Evolutionary conservation across 176 grass and related monocot species (phyloP).

Genomic region (Puya raimondii): DNA sequence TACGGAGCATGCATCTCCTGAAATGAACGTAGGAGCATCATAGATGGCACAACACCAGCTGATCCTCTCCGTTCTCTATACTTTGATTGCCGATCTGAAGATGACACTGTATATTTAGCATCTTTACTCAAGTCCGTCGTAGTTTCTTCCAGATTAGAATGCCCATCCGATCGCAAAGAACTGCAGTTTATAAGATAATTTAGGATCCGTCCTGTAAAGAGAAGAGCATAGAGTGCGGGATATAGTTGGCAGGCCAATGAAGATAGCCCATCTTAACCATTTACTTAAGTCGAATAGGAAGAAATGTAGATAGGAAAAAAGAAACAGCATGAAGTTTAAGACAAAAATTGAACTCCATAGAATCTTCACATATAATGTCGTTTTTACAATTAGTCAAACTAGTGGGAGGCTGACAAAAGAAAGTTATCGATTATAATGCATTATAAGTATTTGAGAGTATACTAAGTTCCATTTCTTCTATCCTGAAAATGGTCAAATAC

Average conservation of each 20-base stretch:
- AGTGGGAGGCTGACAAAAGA: too few relatives aligned
- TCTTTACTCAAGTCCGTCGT: constrained; percentile 10
- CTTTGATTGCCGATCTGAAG: not conserved
- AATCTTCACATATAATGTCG: too few relatives aligned
- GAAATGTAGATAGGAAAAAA: too few relatives aligned
- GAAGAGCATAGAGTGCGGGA: not conserved
- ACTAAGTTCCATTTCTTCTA: too few relatives aligned
- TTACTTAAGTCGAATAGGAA: too few relatives aligned
- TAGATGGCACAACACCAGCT: constrained; percentile 55
- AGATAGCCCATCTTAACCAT: not conserved
- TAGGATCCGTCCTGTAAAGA: not conserved
- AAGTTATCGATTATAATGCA: too few relatives aligned
- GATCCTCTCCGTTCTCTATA: constrained; percentile 44
- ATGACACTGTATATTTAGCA: constrained; percentile 24
- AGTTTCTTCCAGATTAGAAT: constrained; percentile 1
- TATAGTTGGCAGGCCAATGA: not conserved
- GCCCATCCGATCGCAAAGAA: constrained; percentile 11
- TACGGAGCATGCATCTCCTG: constrained; percentile 93
- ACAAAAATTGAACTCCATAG: too few relatives aligned
- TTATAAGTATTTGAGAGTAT: too few relatives aligned
- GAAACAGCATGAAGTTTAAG: too few relatives aligned
- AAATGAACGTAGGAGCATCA: constrained; percentile 80
- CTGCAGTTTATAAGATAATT: constrained; percentile 21
- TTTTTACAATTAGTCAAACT: too few relatives aligned
- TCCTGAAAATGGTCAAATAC: constrained; percentile 1